Evolutionary conservation across 2,329 filamentous ascomycete species (phyloP).

Genomic region (Epichloe gansuensis): DNA sequence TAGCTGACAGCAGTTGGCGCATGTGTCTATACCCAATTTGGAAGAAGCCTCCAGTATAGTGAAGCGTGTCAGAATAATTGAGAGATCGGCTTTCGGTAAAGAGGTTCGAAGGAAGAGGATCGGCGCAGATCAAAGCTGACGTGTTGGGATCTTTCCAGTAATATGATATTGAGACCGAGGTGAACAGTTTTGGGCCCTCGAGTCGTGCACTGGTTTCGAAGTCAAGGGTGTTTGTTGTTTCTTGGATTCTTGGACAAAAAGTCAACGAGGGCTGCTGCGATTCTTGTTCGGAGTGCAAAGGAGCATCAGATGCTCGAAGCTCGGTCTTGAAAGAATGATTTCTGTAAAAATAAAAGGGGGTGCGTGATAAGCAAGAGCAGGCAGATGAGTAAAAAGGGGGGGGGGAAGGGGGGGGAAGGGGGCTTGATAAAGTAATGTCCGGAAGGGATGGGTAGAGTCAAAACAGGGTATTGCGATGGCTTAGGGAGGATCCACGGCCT

Average conservation of each 20-base stretch:
- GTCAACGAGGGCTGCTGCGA: not conserved
- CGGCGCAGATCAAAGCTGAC: not conserved
- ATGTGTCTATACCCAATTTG: not conserved
- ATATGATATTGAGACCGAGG: not conserved
- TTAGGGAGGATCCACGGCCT: conserved; percentile 4
- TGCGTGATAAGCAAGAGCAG: not conserved
- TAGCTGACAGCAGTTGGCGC: not conserved
- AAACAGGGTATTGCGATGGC: conserved; percentile 5
- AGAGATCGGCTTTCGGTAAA: not conserved
- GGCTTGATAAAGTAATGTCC: conserved; percentile 5
- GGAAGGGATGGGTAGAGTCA: conserved; percentile 2
- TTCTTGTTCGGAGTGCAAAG: not conserved
- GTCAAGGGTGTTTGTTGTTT: not conserved
- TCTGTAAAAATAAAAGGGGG: not conserved
- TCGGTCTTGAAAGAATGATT: too few relatives aligned
- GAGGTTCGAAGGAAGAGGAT: not conserved
- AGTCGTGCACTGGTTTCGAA: not conserved
- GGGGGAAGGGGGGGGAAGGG: conserved; percentile 4
- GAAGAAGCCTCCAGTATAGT: not conserved
- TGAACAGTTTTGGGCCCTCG: not conserved
- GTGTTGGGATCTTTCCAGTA: not conserved
- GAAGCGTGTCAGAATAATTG: not conserved
- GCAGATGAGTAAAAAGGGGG: not conserved
- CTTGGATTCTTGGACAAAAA: not conserved
- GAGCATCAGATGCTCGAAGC: too few relatives aligned